Evolutionary conservation across 164 flowering plant genomes (phyloP), one percentile per base, ranked within the genome.

Genomic region (Stephania japonica): DNA sequence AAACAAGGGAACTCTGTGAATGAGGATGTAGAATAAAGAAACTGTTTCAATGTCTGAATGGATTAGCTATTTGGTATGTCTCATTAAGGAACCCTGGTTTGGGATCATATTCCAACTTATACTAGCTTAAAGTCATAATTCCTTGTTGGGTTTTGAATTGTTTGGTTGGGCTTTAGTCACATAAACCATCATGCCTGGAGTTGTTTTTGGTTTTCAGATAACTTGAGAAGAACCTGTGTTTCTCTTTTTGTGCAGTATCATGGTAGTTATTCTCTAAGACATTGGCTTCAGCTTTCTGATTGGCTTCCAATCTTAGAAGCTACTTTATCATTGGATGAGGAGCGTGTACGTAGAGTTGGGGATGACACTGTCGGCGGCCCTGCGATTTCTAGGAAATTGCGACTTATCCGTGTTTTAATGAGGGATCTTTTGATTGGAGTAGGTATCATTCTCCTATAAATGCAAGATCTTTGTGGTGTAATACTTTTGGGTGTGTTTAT

Each of bases 301-400:
- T 95, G 99, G 99, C 94, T 95, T 78, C 99, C 99, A 50, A 93
- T 93, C 61, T 83, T 95, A 76, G 99, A 95, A 84, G 98, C 94
- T 67, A 91, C 99, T 72, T 84, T 95, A 65, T 92, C 91, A 67
- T 76, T 95, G 85, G 99, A 95, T 81, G 97, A 95, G 79, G 98
- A 91, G 62, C 85, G 92, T 71, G 93, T 84, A 56, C 87, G 92
- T 80, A 87, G 71, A 82, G 97, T 93, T 23, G 99, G 99, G 74
- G 99, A 95, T 80, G 92, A 86, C 74, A 86, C 90, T 74, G 77
- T 89, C 74, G 99, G 99, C 26, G 99, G 99, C 49, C 97, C 99
- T 78, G 90, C 90, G 41, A 84, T 90, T 64, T 85, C 98, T 24
- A 86, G 99, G 53, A 83, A 91, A 56, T 75, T 87, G 79, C 87